Evolutionary conservation across 345 rosid species (phyloP).

Genomic region (Cardiospermum halicacabum): DNA sequence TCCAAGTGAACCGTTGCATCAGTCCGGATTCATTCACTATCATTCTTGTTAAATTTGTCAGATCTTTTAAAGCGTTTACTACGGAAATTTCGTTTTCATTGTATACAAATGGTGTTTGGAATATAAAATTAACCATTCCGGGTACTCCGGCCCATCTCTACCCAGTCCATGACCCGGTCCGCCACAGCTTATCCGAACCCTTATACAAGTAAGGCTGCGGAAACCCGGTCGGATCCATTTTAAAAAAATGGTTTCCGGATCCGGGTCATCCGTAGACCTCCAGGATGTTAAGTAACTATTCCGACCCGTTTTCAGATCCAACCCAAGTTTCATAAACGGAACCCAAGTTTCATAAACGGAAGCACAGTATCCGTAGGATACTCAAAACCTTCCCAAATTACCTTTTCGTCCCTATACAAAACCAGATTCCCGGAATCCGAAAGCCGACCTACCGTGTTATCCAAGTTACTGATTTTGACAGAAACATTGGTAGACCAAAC

Average conservation of each 20-base stretch:
- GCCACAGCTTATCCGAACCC: slow-evolving; percentile 30
- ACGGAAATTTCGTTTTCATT: no score
- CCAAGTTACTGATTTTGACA: neutral
- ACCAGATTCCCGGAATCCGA: slow-evolving; percentile 66
- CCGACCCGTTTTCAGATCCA: slow-evolving; percentile 15
- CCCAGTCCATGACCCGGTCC: slow-evolving; percentile 68
- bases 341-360: slow-evolving; percentile 66
- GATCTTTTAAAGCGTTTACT: no score
- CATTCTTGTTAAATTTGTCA: slow-evolving; percentile 53
- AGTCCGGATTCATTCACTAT: slow-evolving; percentile 43
- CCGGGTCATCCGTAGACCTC: slow-evolving; percentile 49
- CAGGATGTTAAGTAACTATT: slow-evolving; percentile 43
- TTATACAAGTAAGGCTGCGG: slow-evolving; percentile 45
- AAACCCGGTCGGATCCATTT: slow-evolving; percentile 35
- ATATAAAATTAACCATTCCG: no score
- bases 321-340: slow-evolving; percentile 18
- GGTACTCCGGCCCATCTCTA: no score
- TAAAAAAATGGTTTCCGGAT: slow-evolving; percentile 36
- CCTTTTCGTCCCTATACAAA: slow-evolving; percentile 24
- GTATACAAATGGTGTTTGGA: no score
- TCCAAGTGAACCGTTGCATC: slow-evolving; percentile 45
- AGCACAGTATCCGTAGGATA: slow-evolving; percentile 55
- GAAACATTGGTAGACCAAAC: slow-evolving; percentile 52
- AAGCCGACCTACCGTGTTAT: slow-evolving; percentile 37
- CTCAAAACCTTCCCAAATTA: slow-evolving; percentile 71